These are phyloP conservation scores for Amylostereum areolatum DNA, from an alignment of 1,284 basidiomycete genomes.

Conservation along the genomic window DNA sequence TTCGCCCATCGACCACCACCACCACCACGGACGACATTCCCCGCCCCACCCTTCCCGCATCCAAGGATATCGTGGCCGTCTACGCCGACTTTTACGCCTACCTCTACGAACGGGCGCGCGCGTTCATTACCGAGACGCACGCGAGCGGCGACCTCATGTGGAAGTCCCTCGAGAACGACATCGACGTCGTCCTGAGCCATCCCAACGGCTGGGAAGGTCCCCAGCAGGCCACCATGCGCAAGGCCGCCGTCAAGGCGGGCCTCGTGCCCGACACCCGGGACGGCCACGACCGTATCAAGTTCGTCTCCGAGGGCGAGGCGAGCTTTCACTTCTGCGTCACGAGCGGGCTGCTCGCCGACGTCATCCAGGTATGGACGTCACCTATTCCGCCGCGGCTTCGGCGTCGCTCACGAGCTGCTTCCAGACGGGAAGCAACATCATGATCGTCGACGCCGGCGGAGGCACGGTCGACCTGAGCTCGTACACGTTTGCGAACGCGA, in stretches of 20 bases:
- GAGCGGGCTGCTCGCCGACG: conserved; percentile 24
- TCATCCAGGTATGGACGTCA: conserved; percentile 16
- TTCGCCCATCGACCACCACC: conserved; percentile 34
- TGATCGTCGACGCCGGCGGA: conserved; percentile 13
- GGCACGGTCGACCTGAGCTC: conserved; percentile 14
- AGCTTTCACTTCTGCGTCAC: conserved; percentile 36
- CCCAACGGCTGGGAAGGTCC: conserved; percentile 34
- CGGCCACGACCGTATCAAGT: conserved; percentile 25
- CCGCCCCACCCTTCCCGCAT: conserved; percentile 29
- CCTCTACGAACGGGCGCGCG: conserved; percentile 34
- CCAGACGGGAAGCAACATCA: conserved; percentile 7
- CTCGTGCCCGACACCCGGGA: conserved; percentile 19
- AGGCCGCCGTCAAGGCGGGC: conserved; percentile 23
- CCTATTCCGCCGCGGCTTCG: background rate
- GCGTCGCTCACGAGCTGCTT: background rate
- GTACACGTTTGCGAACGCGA: conserved; percentile 2
- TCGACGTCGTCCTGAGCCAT: conserved; percentile 28
- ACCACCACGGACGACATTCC: conserved; percentile 17
- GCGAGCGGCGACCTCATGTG: conserved; percentile 5
- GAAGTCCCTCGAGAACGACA: conserved; percentile 5
- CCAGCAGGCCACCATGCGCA: conserved; percentile 27
- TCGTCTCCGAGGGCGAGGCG: conserved; percentile 41
- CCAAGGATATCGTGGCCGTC: conserved; percentile 41
- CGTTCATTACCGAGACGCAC: conserved; percentile 3
- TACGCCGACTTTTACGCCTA: conserved; percentile 50